Evolutionary conservation across 768 basidiomycete species (phyloP), one percentile per base, ranked within the genome.

Genomic region (Mycena galopus): DNA sequence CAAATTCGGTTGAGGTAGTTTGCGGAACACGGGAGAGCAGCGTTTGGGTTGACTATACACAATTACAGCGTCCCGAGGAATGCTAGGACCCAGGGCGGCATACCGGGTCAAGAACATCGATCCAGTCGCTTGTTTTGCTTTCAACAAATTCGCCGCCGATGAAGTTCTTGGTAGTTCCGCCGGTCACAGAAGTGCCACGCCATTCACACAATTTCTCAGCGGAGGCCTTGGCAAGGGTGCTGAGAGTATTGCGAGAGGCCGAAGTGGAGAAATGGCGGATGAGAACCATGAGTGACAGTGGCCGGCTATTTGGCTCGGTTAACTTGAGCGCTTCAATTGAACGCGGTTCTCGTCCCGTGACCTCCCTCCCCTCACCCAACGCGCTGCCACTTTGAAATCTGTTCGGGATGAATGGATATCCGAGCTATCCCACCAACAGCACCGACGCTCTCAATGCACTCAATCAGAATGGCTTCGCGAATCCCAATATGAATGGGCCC

Each of bases 91-190:
- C 21, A 44, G 16, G 19, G 25, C 61, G 16, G 85, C 92, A 75
- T 77, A 97, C 96, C 21, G 97, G 97, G 84, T 99, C 97, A 62
- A 91, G 84, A 4, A 98, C 90, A 57, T 97, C 95, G 71, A 95
- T 89, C 94, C 94, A 98, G 71, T 93, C 86, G 2, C 86, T 82
- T 23, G 93, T 82, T 77, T 89, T 89, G 84, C 94, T 96, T 77
- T 97, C 93, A 11, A 93, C 87, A 77, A 96, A 99, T 83, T 96
- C 88, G 11, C 97, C 97, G 16, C 90, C 93, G 69, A 98, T 94
- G 82, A 93, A 96, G 81, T 96, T 96, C 88, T 94, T 96, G 67
- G 96, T 96, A 72, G 87, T 91, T 32, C 89, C 93, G n/a, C 97
- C 97, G 16, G 90, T 88, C 27, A 93, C 92, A 69, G 88, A 93